Conservation (phyloP, 2,329 filamentous ascomycete species). For the Talaromyces verruculosus region DNA sequence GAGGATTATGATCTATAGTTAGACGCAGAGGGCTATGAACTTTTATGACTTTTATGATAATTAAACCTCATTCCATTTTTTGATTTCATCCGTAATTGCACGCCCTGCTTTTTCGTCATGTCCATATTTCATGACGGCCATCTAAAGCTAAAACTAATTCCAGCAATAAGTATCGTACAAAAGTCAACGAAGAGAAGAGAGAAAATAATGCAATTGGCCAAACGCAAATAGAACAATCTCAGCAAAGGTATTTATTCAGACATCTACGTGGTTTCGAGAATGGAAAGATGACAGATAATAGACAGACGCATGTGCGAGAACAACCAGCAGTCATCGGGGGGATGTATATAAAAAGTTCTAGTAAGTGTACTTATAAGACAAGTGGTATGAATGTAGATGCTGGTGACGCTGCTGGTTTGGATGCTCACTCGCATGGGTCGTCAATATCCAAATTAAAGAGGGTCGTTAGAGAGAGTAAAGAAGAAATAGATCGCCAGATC, state of each 20-base stretch:
- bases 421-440: neutral
- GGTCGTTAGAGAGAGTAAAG: neutral
- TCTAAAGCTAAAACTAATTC: neutral
- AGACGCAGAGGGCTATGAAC: neutral
- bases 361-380: conserved; percentile 13
- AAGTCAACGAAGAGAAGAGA: conserved; percentile 12
- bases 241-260: conserved; percentile 4
- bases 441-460: neutral
- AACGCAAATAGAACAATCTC: neutral
- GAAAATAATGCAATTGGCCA: conserved; percentile 4
- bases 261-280: neutral
- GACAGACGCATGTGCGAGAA: neutral
- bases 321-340: neutral
- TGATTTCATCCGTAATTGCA: conserved; percentile 5
- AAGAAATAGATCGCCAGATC: conserved; percentile 18
- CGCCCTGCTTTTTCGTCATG: neutral
- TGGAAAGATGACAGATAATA: neutral
- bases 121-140: neutral
- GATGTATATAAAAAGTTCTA: conserved; percentile 13
- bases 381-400: conserved; percentile 2
- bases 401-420: conserved; percentile 7
- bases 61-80: neutral
- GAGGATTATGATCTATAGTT: neutral
- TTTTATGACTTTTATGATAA: neutral
- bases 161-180: neutral